Evolutionary conservation across 192 early-diverging fungal species (phyloP), one percentile per base, ranked within the genome.

Genomic region (Obelidium mucronatum): DNA sequence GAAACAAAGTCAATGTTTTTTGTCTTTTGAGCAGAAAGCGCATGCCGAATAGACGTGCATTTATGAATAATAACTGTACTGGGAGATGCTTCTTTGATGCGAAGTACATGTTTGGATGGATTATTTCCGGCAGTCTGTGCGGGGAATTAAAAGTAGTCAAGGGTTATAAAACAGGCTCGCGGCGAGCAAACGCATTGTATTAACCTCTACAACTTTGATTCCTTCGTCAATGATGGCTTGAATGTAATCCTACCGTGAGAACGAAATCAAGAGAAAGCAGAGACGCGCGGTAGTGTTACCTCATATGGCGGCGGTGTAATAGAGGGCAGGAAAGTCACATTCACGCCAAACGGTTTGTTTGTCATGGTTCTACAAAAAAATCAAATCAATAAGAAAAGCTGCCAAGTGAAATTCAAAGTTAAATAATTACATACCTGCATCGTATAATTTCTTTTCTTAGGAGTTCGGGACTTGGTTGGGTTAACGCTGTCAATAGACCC

Each of bases 301-400:
- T 79, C 86, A 74, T 92, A 92, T 48, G 91, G 91, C 34, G 91
- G 91, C 66, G 91, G 91, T 17, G 78, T 86, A 67, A 92, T 91
- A 26, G 91, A 83, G 37, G 91, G 91, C 35, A 92, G 72, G 62
- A 92, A 77, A 5, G 91, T 92, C 61, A 92, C 68, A 75, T 92
- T 92, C 73, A 92, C 91, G 64, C 90, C 91, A 58, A 92, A 92
- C 15, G 91, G 91, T 52, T 91, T 91, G 73, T 81, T 76, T 48
- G 91, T 92, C 88, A 92, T 88, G 54, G 76, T 80, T 64, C 91
- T 82, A 81, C 85, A 89, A 24, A 8, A 24, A 0, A 24, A 31
- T 58, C 24, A 40, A 88, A n/a, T n/a, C n/a, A n/a, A n/a, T n/a
- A n/a, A n/a, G n/a, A n/a, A n/a, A n/a, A n/a, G n/a, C 81, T 33